These are phyloP conservation scores for Hypoxylon lenormandii DNA, from an alignment of 495 filamentous ascomycete genomes.

Conservation along the genomic window DNA sequence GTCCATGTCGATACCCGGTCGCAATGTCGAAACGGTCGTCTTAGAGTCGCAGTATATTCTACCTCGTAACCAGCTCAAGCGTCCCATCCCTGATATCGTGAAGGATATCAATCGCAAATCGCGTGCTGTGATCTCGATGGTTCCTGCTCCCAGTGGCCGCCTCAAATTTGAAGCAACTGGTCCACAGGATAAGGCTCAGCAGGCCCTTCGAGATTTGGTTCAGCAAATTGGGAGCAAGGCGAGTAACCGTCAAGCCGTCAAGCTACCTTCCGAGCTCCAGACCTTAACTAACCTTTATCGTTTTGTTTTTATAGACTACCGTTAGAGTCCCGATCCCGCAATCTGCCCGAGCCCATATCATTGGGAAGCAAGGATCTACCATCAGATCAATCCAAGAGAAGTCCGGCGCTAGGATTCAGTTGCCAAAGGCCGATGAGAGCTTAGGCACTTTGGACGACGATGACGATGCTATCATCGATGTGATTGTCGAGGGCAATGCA, in stretches of 20 bases:
- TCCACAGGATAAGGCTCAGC: conserved; percentile 77
- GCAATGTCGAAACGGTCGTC: conserved; percentile 77
- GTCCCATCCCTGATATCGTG: conserved; percentile 81
- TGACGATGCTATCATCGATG: conserved; percentile 82
- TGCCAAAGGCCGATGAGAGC: conserved; percentile 80
- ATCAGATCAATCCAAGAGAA: conserved; percentile 87
- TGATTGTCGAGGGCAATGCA: conserved; percentile 89
- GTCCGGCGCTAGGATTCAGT: conserved; percentile 85
- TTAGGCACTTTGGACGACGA: conserved; percentile 68
- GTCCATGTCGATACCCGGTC: conserved; percentile 77
- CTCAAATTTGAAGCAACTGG: conserved; percentile 85
- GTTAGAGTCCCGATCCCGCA: conserved; percentile 81
- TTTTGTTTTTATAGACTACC: conserved; percentile 66
- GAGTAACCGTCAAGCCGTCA: conserved; percentile 36
- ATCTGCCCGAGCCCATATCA: conserved; percentile 84
- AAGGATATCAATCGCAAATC: conserved; percentile 88
- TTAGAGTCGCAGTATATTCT: conserved; percentile 78
- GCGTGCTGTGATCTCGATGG: conserved; percentile 84
- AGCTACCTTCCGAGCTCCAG: not conserved
- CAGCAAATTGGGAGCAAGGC: conserved; percentile 87
- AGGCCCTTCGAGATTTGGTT: conserved; percentile 86
- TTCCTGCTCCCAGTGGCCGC: conserved; percentile 71
- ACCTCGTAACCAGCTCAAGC: conserved; percentile 79
- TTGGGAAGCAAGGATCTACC: conserved; percentile 88
- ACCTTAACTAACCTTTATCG: conserved; percentile 33